Evolutionary conservation across 257 asterid species (phyloP), one percentile per base, ranked within the genome.

Genomic region (Eustoma russellianum): DNA sequence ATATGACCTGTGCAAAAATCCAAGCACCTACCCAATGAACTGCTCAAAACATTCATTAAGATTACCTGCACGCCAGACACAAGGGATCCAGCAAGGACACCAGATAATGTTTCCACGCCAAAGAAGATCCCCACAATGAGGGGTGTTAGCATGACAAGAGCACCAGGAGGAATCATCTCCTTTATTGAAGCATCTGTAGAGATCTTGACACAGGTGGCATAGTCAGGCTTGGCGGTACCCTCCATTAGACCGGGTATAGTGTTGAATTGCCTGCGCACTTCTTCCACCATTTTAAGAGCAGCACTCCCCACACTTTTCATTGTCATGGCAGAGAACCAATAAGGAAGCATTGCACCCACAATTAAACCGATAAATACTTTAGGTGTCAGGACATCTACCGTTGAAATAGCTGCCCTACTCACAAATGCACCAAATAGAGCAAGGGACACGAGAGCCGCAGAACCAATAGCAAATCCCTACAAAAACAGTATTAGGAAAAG

Each of bases 301-400:
- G 60, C 60, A 55, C 40, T 55, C 40, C 60, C 60, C 2, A 55
- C 60, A 18, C 60, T 55, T 34, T 41, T 55, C 49, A 55, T 55
- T 55, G 60, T 55, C 60, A 55, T 55, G 19, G 60, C 60, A 17
- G 60, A 55, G 38, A 55, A 55, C 60, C 60, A 55, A 18, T 55
- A 55, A 12, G 60, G 60, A 55, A 55, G 60, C 60, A 55, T 55
- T n/a, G 60, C 60, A 3, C 60, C 60, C 41, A 55, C 59, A 12
- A 55, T 41, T 49, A 55, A 55, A 3, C 59, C 59, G 28, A 55
- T 41, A 47, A 55, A 55, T 11, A 55, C 59, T 17, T 55, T 41
- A 9, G 59, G 24, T 5, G 6, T 41, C 48, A 55, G 41, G 16
- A 55, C 24, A 16, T 55, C 59, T 5, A 55, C 59, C 7, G 13